Evolutionary conservation across 257 asterid genomes (phyloP).

Genomic region (Lithospermum erythrorhizon): DNA sequence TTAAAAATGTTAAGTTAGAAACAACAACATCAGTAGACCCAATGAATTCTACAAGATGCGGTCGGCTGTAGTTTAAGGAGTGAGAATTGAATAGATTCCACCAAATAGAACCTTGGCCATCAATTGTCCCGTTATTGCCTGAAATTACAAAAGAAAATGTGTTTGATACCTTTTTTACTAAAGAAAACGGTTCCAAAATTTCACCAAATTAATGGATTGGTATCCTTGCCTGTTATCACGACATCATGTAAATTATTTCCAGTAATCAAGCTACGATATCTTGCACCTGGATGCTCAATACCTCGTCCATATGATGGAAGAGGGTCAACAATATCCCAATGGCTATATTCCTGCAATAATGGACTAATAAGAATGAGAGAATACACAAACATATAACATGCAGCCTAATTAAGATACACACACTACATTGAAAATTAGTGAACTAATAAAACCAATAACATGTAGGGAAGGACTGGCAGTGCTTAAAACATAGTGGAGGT

Average conservation of each 20-base stretch:
- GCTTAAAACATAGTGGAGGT: too few species aligned
- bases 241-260: slow-evolving; percentile 34
- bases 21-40: slow-evolving; percentile 55
- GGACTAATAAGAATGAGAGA: background rate
- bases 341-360: slow-evolving; percentile 19
- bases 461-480: too few species aligned
- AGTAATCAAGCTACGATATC: slow-evolving; percentile 37
- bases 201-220: background rate
- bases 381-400: background rate
- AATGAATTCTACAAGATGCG: slow-evolving; percentile 70
- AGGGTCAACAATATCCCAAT: slow-evolving; percentile 34
- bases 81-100: slow-evolving; percentile 55
- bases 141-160: background rate
- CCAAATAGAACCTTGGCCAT: slow-evolving; percentile 95
- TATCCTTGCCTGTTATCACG: slow-evolving; percentile 34
- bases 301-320: slow-evolving; percentile 43
- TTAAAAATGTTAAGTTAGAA: slow-evolving; percentile 81
- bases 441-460: too few species aligned
- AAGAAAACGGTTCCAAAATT: background rate
- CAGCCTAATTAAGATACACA: background rate
- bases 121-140: slow-evolving; percentile 94
- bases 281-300: slow-evolving; percentile 28
- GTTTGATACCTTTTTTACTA: background rate
- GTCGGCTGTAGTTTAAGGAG: slow-evolving; percentile 79
- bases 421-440: too few species aligned